Evolutionary conservation across 208 protist genomes (phyloP).

Genomic region (Crithidia thermophila): DNA sequence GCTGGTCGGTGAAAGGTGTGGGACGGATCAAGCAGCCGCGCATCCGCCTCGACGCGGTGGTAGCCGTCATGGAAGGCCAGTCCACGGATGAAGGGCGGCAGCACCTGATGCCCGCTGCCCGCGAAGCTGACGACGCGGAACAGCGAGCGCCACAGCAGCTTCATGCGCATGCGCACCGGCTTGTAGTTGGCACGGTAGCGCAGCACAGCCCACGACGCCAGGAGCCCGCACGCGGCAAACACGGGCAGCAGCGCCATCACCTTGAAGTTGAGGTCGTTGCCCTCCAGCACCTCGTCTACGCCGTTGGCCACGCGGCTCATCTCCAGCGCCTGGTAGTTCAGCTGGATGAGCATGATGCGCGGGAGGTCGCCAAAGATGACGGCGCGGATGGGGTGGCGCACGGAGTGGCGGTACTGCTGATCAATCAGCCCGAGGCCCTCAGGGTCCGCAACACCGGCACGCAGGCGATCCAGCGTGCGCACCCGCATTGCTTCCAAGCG

Average conservation of each 20-base stretch:
- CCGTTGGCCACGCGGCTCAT: conserved; percentile 74
- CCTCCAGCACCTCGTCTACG: conserved; percentile 81
- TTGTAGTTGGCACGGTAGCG: conserved; percentile 36
- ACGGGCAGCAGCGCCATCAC: conserved; percentile 78
- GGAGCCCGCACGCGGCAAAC: conserved; percentile 29
- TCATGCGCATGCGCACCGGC: conserved; percentile 60
- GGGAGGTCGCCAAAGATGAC: conserved; percentile 70
- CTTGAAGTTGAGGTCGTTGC: conserved; percentile 85
- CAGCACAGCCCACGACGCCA: conserved; percentile 31
- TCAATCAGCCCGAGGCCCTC: conserved; percentile 67
- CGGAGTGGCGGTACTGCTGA: conserved; percentile 60
- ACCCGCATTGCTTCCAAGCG: conserved; percentile 48
- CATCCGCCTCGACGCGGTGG: background rate
- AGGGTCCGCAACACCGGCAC: conserved; percentile 51
- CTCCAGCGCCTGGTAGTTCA: conserved; percentile 71
- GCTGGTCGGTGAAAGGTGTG: background rate
- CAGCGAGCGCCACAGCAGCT: conserved; percentile 62
- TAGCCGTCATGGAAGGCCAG: background rate
- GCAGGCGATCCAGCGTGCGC: conserved; percentile 46
- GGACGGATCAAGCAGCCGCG: background rate
- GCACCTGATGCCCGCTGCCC: conserved; percentile 13
- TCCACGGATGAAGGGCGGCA: conserved; percentile 14
- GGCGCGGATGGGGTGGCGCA: conserved; percentile 69
- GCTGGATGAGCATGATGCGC: conserved; percentile 74
- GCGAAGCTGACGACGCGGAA: conserved; percentile 66